Percentiles rank a stretch among this genome's conserved stretches.
Conservation (phyloP, 805 yeast species). For the Pichia membranifaciens region DNA sequence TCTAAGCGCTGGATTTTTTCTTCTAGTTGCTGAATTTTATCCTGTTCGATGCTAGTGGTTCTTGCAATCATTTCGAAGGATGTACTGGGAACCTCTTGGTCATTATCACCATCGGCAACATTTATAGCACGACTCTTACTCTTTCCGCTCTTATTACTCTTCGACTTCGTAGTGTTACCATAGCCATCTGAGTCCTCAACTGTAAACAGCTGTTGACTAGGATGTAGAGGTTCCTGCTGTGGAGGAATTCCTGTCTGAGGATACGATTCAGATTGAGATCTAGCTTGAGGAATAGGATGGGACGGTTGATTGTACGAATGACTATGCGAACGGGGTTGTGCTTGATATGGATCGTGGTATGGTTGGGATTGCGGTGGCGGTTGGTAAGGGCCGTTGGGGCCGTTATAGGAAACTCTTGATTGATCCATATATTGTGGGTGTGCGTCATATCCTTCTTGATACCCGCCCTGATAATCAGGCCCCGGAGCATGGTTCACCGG, state of each 20-base stretch:
- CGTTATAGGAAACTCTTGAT: constrained; percentile 3
- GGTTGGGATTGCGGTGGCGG: not conserved
- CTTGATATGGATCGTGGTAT: not conserved
- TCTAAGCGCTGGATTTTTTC: constrained; percentile 30
- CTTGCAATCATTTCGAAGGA: not conserved
- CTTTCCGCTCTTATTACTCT: not conserved
- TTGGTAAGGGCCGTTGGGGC: not conserved
- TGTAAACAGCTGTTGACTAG: constrained; percentile 2
- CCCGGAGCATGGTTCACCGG: not conserved
- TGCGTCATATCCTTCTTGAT: constrained; percentile 1
- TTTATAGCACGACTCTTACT: not conserved
- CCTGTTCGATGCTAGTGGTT: constrained; percentile 8
- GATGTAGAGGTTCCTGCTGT: constrained; percentile 1
- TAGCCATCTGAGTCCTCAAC: constrained; percentile 4
- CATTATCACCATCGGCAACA: not conserved
- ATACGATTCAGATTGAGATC: constrained; percentile 1
- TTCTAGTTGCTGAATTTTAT: constrained; percentile 27
- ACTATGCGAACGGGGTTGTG: not conserved
- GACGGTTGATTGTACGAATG: constrained; percentile 2
- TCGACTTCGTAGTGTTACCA: not conserved
- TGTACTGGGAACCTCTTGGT: not conserved
- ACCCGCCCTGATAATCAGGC: not conserved
- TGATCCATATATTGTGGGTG: constrained; percentile 1
- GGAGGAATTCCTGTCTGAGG: not conserved
- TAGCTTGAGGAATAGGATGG: not conserved